Evolutionary conservation across 2,329 filamentous ascomycete species (phyloP).

Genomic region (Teratosphaeriaceae sp.): DNA sequence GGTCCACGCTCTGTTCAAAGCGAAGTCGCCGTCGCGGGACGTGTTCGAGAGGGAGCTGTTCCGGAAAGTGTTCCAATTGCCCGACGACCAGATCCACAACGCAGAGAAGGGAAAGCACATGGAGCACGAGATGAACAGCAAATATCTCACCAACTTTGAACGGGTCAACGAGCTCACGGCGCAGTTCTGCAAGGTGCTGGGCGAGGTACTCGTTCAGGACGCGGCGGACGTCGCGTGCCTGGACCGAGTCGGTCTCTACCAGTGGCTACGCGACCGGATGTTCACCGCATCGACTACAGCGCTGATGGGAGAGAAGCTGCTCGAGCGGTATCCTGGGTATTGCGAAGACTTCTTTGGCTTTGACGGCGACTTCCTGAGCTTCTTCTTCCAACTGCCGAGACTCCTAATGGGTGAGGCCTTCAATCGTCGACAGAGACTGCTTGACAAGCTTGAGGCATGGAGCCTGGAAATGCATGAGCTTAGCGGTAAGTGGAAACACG

Average conservation of each 20-base stretch:
- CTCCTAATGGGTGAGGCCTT: slow-evolving; percentile 21
- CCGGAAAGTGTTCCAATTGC: slow-evolving; percentile 19
- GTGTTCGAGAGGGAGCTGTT: slow-evolving; percentile 23
- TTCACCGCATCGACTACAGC: slow-evolving; percentile 26
- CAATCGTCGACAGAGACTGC: slow-evolving; percentile 15
- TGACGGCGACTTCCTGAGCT: slow-evolving; percentile 22
- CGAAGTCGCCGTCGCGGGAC: slow-evolving; percentile 16
- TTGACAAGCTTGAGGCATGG: slow-evolving; percentile 23
- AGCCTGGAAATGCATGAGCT: slow-evolving; percentile 18
- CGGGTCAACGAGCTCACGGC: slow-evolving; percentile 26
- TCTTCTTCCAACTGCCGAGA: slow-evolving; percentile 24
- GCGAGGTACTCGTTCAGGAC: slow-evolving; percentile 16
- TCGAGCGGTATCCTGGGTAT: slow-evolving; percentile 24
- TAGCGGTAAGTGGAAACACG: slow-evolving; percentile 7
- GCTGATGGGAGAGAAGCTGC: slow-evolving; percentile 23
- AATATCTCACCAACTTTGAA: slow-evolving; percentile 23
- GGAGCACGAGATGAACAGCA: slow-evolving; percentile 22
- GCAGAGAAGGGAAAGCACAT: slow-evolving; percentile 17
- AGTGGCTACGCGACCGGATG: slow-evolving; percentile 25
- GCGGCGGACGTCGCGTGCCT: slow-evolving; percentile 13
- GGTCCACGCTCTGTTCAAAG: slow-evolving; percentile 25
- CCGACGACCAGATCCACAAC: slow-evolving; percentile 17
- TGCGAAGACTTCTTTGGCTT: slow-evolving; percentile 26
- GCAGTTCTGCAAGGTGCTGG: slow-evolving; percentile 18
- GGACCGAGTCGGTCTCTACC: slow-evolving; percentile 21